Base-by-base conservation (phyloP, 2,329 filamentous ascomycete species). In the Ceratocystis variospora region DNA sequence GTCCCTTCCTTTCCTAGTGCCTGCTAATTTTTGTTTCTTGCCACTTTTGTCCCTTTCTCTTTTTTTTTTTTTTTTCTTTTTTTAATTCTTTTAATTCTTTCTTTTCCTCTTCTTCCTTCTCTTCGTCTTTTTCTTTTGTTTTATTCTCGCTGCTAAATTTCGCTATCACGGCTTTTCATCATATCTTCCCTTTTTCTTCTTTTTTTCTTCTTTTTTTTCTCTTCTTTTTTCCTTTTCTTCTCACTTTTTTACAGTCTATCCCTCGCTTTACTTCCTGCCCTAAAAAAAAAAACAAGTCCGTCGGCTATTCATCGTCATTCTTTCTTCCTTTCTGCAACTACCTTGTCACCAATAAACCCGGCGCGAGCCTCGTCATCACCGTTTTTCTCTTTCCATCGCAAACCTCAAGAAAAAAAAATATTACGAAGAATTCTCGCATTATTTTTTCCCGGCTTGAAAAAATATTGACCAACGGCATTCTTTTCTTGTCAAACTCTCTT, bases 361-460 rank as follows among this genome's bases (percentile, higher is more conserved):
- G 62, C 62, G 66, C 66, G 66, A 67, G 66, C 66, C 44, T 67
- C 53, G 66, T 64, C 62, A 64, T 61, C 59, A 55, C 53, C 53
- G 12, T 59, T n/a, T 19, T 37, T 33, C 33, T 28, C 22, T 28
- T 31, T 62, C 44, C 41, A 55, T 44, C 55, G 61, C 44, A 25
- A 48, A 63, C 7, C 53, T 31, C 12, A n/a, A 17, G 17, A 31
- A 33, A 31, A 59, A 33, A 59, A 59, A 28, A 4, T 5, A 15
- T 53, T 15, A 53, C 1, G 25, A 53, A 7, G 8, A 53, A 53
- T 5, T 53, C n/a, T 33, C 53, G 53, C 53, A 19, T 45, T 41
- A 19, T 62, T 61, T 28, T 5, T 37, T 62, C 22, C 31, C n/a
- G 19, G 62, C 64, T 44, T 17, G 25, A 33, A 37, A 37, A 37